These are phyloP conservation scores for Hericium alpestre DNA, from an alignment of 768 basidiomycete genomes.

Conservation along the genomic window DNA sequence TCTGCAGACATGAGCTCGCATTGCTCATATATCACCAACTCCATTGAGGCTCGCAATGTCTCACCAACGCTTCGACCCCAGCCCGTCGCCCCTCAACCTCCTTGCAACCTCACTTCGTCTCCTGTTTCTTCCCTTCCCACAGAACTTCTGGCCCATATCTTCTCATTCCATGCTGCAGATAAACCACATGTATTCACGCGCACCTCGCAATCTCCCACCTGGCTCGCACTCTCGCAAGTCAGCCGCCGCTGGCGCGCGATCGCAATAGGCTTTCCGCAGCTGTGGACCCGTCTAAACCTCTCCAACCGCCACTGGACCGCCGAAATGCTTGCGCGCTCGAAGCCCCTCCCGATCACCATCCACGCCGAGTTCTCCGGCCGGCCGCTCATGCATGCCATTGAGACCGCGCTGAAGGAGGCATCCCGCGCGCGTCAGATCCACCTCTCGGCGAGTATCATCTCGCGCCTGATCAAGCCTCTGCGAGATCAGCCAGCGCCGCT, in stretches of 20 bases:
- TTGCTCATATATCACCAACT: background rate
- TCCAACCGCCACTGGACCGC: background rate
- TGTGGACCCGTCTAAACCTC: background rate
- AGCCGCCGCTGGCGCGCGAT: background rate
- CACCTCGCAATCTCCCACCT: background rate
- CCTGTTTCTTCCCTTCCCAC: background rate
- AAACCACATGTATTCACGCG: background rate
- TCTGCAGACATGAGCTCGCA: background rate
- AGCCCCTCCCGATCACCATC: background rate
- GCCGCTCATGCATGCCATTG: background rate
- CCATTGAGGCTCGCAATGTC: background rate
- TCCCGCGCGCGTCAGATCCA: background rate
- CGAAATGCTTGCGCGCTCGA: background rate
- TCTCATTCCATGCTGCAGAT: background rate
- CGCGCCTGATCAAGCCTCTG: background rate
- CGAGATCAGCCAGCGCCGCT: background rate
- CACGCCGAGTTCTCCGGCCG: background rate
- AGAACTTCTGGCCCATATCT: background rate
- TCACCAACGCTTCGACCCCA: background rate
- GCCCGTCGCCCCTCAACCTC: background rate
- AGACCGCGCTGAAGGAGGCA: background rate
- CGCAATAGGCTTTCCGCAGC: background rate
- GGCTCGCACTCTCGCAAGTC: background rate
- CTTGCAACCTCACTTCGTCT: background rate
- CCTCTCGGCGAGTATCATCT: background rate